phyloP scores from a whole-genome alignment of 2,329 filamentous ascomycete genomes.

The Neonectria hederae region DNA sequence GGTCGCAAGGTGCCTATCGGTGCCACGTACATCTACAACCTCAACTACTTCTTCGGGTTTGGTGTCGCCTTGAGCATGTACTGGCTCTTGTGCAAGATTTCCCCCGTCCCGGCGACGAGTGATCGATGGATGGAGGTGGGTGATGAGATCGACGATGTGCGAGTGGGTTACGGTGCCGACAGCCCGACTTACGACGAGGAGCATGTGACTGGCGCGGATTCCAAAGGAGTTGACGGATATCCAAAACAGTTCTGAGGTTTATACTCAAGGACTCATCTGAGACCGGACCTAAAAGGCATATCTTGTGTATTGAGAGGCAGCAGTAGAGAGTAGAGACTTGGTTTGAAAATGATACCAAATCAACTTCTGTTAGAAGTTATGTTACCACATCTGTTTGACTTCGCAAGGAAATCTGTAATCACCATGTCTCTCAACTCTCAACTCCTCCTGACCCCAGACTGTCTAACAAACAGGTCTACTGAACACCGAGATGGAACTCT shows the following conservation, averaged over 20 bases:
- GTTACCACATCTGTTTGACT: neutral
- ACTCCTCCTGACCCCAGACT: too few species aligned
- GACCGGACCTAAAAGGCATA: neutral
- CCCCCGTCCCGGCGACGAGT: conserved; percentile 78
- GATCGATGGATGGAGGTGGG: conserved; percentile 81
- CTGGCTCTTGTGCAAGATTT: conserved; percentile 73
- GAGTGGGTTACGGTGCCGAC: conserved; percentile 56
- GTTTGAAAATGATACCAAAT: neutral
- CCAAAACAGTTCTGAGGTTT: conserved; percentile 26
- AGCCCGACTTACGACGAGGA: conserved; percentile 54
- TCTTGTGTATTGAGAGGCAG: neutral
- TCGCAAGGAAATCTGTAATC: neutral
- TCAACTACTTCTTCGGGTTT: conserved; percentile 92
- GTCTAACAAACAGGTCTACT: neutral
- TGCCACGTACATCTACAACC: conserved; percentile 85
- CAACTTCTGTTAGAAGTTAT: neutral
- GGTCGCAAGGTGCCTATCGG: conserved; percentile 76
- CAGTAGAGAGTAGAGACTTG: neutral
- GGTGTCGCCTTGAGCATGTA: conserved; percentile 74
- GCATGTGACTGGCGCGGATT: conserved; percentile 25
- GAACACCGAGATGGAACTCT: neutral
- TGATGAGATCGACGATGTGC: conserved; percentile 66
- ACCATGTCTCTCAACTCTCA: neutral
- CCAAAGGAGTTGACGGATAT: conserved; percentile 26
- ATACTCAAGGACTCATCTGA: neutral